Evolutionary conservation across 148 eudicot genomes (phyloP).

Genomic region (Rhododendron mucronatum): DNA sequence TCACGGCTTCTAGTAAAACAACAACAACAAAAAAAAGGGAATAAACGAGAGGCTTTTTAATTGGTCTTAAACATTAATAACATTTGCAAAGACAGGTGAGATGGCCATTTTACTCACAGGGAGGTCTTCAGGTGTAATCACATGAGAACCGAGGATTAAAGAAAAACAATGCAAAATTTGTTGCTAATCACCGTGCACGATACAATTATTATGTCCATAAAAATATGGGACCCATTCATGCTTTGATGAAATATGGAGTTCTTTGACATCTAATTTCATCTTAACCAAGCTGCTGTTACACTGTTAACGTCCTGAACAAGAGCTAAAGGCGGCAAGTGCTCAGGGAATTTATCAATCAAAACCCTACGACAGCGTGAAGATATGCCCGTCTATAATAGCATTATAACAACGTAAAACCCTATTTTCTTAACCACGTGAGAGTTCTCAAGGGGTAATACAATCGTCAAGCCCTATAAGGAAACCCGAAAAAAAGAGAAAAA

Average conservation of each 20-base stretch:
- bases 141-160: background rate
- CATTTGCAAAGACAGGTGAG: background rate
- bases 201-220: background rate
- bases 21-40: background rate
- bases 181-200: background rate
- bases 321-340: conserved; percentile 1
- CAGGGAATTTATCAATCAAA: conserved; percentile 5
- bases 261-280: conserved; percentile 17
- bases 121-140: background rate
- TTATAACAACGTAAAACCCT: conserved; percentile 9
- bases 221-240: background rate
- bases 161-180: background rate
- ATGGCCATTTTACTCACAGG: background rate
- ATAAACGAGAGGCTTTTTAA: background rate
- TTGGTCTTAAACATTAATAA: background rate
- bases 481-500: background rate
- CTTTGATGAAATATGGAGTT: background rate
- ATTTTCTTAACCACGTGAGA: background rate
- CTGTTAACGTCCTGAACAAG: conserved; percentile 8
- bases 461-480: conserved; percentile 1
- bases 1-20: background rate
- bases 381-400: background rate
- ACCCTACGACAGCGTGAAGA: background rate
- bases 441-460: conserved; percentile 4
- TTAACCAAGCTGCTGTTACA: conserved; percentile 13